Percentiles rank a stretch among this genome's conserved stretches.
phyloP scores from a whole-genome alignment of 164 flowering plant species.

The Tinospora cordifolia region DNA sequence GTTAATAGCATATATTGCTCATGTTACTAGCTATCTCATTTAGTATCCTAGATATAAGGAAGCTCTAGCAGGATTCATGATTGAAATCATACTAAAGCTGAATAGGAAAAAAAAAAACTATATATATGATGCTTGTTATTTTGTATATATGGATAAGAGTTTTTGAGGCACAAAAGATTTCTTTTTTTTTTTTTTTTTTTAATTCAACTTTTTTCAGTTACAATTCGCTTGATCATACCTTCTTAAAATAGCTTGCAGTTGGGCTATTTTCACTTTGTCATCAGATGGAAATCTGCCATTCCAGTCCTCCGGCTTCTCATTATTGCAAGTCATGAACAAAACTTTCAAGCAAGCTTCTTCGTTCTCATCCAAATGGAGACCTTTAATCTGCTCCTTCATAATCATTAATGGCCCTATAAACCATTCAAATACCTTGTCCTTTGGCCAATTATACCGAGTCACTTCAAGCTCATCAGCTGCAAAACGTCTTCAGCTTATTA shows the following conservation, averaged over 20 bases:
- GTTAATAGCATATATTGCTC: not conserved
- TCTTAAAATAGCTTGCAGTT: slow-evolving; percentile 72
- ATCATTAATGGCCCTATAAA: slow-evolving; percentile 64
- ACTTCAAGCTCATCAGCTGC: slow-evolving; percentile 69
- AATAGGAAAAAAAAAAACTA: too few relatives aligned
- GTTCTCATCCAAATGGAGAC: slow-evolving; percentile 41
- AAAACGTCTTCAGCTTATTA: not conserved
- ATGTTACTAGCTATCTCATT: not conserved
- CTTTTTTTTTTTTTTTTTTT: too few relatives aligned
- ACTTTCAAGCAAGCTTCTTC: slow-evolving; percentile 61
- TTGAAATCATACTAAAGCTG: too few relatives aligned
- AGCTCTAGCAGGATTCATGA: too few relatives aligned
- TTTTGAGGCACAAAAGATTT: not conserved
- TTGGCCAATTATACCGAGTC: slow-evolving; percentile 49
- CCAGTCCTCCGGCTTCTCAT: slow-evolving; percentile 75
- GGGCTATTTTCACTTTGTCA: slow-evolving; percentile 66
- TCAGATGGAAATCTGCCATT: slow-evolving; percentile 51
- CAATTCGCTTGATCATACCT: slow-evolving; percentile 37
- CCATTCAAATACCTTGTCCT: slow-evolving; percentile 77
- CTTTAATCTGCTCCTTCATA: slow-evolving; percentile 83
- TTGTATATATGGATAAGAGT: not conserved
- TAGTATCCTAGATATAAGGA: too few relatives aligned
- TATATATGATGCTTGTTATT: too few relatives aligned
- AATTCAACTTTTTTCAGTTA: not conserved
- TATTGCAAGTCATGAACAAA: slow-evolving; percentile 41